Evolutionary conservation across 768 basidiomycete genomes (phyloP).

Genomic region (Russula earlei): DNA sequence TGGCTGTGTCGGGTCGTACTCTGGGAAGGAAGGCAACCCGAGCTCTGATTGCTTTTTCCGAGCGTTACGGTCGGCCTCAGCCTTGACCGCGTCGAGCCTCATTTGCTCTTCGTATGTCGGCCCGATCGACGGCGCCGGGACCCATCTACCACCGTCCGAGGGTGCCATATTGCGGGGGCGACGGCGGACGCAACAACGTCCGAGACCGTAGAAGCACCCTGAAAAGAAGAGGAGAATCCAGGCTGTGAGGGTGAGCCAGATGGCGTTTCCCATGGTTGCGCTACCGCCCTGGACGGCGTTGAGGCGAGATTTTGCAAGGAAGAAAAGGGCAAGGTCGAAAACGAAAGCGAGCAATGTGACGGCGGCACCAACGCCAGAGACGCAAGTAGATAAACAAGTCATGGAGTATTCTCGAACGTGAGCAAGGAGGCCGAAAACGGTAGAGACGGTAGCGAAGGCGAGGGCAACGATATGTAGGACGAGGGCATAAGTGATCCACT

Average conservation of each 20-base stretch:
- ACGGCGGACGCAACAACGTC: slow-evolving; percentile 72
- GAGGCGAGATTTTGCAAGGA: slow-evolving; percentile 79
- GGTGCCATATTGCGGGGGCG: slow-evolving; percentile 35
- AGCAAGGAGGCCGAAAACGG: slow-evolving; percentile 78
- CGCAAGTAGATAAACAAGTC: slow-evolving; percentile 70
- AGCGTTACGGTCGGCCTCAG: slow-evolving; percentile 77
- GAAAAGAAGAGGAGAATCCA: slow-evolving; percentile 84
- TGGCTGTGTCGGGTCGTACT: slow-evolving; percentile 52
- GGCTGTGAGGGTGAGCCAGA: slow-evolving; percentile 86
- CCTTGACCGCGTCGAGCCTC: slow-evolving; percentile 78
- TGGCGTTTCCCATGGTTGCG: slow-evolving; percentile 76
- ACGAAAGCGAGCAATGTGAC: slow-evolving; percentile 82
- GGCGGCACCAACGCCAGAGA: slow-evolving; percentile 73
- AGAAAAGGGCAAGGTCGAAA: slow-evolving; percentile 88
- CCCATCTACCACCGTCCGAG: slow-evolving; percentile 16
- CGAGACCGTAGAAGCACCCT: slow-evolving; percentile 78
- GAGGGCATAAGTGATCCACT: slow-evolving; percentile 93
- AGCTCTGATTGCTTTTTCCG: slow-evolving; percentile 47
- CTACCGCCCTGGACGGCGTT: slow-evolving; percentile 60
- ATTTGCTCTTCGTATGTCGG: slow-evolving; percentile 49
- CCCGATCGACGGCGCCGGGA: slow-evolving; percentile 20
- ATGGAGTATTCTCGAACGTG: slow-evolving; percentile 83
- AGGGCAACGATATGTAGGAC: slow-evolving; percentile 89
- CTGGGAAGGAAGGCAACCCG: slow-evolving; percentile 69
- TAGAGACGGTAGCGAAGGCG: slow-evolving; percentile 54